Conservation (phyloP, 2,329 filamentous ascomycete genomes). For the Dryadomyces quercivorus region DNA sequence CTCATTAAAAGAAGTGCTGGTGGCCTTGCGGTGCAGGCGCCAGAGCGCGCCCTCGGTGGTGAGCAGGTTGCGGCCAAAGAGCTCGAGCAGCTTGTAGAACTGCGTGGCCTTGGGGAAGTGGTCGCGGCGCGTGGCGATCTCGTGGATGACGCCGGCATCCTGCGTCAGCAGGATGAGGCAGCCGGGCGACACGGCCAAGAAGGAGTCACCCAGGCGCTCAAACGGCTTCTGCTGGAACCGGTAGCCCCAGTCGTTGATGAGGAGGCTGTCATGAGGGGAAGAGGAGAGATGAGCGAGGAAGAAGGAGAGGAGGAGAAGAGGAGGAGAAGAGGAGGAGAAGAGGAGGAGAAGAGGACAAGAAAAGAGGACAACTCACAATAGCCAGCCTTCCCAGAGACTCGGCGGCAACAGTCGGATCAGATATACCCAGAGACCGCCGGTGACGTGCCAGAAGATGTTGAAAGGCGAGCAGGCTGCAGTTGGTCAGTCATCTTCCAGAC, state of each 20-base stretch:
- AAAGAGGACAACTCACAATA: slow-evolving; percentile 35
- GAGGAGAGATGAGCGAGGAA: background rate
- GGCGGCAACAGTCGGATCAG: slow-evolving; percentile 42
- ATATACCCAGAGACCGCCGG: slow-evolving; percentile 39
- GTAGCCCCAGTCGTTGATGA: slow-evolving; percentile 50
- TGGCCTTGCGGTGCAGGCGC: slow-evolving; percentile 62
- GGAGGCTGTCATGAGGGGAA: slow-evolving; percentile 24
- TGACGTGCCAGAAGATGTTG: slow-evolving; percentile 42
- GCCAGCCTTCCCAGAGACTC: slow-evolving; percentile 42
- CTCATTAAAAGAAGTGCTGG: slow-evolving; percentile 63
- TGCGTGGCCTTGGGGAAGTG: slow-evolving; percentile 58
- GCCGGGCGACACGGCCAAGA: slow-evolving; percentile 50
- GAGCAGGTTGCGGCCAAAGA: slow-evolving; percentile 62
- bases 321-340: background rate
- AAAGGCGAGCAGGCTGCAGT: slow-evolving; percentile 36
- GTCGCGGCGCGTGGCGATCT: slow-evolving; percentile 54
- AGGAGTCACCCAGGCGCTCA: slow-evolving; percentile 46
- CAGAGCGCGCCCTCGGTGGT: slow-evolving; percentile 57
- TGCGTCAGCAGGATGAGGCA: slow-evolving; percentile 41
- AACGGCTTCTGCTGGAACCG: slow-evolving; percentile 44
- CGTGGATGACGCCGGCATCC: slow-evolving; percentile 52
- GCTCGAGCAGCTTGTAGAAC: slow-evolving; percentile 44
- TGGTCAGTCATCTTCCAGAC: too few relatives aligned
- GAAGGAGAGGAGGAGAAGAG: background rate
- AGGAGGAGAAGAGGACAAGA: background rate